Conservation (phyloP, 331 rosid species). For the Rhamnella rubrinervis region DNA sequence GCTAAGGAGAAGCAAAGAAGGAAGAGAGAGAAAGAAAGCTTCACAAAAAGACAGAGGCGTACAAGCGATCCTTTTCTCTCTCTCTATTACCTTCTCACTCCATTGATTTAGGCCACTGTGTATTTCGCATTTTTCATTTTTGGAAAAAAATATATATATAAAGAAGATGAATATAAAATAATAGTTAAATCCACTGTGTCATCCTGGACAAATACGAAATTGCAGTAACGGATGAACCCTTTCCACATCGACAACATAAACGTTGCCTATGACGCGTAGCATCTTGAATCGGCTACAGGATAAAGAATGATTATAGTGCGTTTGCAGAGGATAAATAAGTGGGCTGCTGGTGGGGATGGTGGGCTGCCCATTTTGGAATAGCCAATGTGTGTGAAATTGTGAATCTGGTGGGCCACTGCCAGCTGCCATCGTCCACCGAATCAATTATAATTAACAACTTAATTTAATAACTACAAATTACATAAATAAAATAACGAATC, state of each 20-base stretch:
- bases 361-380: slow-evolving; percentile 8
- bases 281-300: background rate
- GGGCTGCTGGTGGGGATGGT: slow-evolving; percentile 41
- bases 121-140: background rate
- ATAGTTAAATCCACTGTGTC: slow-evolving; percentile 19
- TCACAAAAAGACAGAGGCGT: slow-evolving; percentile 17
- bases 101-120: background rate
- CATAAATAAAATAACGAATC: too few relatives aligned
- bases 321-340: slow-evolving; percentile 17
- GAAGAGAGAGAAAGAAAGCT: slow-evolving; percentile 57
- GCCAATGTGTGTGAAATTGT: slow-evolving; percentile 25
- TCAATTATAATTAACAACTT: background rate
- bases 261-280: slow-evolving; percentile 1
- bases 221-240: background rate
- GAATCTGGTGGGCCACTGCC: slow-evolving; percentile 29
- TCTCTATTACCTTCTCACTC: slow-evolving; percentile 10
- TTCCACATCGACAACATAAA: background rate
- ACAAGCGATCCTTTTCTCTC: slow-evolving; percentile 28
- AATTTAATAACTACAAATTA: background rate
- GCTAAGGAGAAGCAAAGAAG: slow-evolving; percentile 38
- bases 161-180: background rate
- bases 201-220: background rate
- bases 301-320: background rate
- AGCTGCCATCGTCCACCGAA: slow-evolving; percentile 15
- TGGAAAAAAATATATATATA: too few relatives aligned